Evolutionary conservation across 192 early-diverging fungal genomes (phyloP), one percentile per base, ranked within the genome.

Genomic region (Linnemannia zychae): DNA sequence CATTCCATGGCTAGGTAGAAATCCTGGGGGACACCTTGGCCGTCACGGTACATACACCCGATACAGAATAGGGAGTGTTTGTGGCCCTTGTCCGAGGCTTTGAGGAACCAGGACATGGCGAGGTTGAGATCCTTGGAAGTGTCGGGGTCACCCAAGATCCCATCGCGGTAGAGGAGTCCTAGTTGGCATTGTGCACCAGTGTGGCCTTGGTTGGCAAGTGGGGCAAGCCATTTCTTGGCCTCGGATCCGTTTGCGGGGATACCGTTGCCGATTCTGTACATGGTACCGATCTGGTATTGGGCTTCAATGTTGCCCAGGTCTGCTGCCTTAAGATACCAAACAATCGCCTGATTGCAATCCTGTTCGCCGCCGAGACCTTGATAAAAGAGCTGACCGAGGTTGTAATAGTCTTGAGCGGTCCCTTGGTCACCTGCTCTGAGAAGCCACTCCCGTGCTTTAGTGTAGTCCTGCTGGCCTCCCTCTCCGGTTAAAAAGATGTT

Each of bases 1-100:
- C 57, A 63, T 33, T 63, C 57, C 57, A 63, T 63, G 11, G 57
- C 57, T 24, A 31, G 57, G 28, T 63, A 63, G 57, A 63, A 63
- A 63, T 63, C 57, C 12, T 63, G 57, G 1, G 57, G 57, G 11
- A 63, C 28, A n/a, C 57, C 57, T 3, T 31, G 57, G 15, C 57
- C 31, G 13, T 63, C 57, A 0, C 57, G 57, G 28, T 63, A 15
- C 22, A 63, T 63, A 11, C 57, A 63, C 3, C 57, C 57, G 28
- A 63, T 63, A 31, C 57, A 28, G 28, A 63, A 63, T 24, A 11
- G 24, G 7, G 57, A n/a, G 0, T 9, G 57, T 31, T 63, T 63
- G 13, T 63, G 57, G 2, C 57, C 57, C 57, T 31, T 63, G 57
- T 63, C 31, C 24, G 57, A n/a, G 28, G 57, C 57, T 63, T 63